These are phyloP conservation scores for Ceratocystis lukuohia DNA, from an alignment of 2,329 filamentous ascomycete species.

Conservation along the genomic window DNA sequence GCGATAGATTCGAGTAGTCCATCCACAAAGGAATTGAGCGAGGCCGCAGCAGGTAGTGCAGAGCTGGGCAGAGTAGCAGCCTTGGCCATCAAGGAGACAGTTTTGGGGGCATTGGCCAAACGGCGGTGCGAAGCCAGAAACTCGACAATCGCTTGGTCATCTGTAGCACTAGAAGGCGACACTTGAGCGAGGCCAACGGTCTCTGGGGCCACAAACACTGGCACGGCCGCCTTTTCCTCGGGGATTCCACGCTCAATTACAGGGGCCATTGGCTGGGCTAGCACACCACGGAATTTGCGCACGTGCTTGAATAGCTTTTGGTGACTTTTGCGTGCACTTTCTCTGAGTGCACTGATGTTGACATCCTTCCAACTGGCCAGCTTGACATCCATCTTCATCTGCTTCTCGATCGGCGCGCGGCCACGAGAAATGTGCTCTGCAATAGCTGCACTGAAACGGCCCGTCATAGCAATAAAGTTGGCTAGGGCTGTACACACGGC, in stretches of 20 bases:
- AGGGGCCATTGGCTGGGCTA: conserved; percentile 60
- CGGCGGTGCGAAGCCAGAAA: conserved; percentile 39
- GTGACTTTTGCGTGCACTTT: conserved; percentile 83
- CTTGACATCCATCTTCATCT: conserved; percentile 84
- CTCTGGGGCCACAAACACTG: conserved; percentile 20
- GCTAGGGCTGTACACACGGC: conserved; percentile 50
- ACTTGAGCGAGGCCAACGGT: conserved; percentile 9
- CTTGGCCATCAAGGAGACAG: conserved; percentile 60
- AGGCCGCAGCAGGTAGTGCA: conserved; percentile 41
- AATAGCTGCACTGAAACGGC: conserved; percentile 54
- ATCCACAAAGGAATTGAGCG: conserved; percentile 54
- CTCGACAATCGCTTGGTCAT: neutral
- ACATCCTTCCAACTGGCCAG: conserved; percentile 97
- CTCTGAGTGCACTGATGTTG: conserved; percentile 76
- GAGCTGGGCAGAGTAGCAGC: conserved; percentile 41
- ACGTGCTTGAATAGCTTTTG: conserved; percentile 84
- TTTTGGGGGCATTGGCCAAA: conserved; percentile 56
- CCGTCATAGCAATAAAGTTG: conserved; percentile 67
- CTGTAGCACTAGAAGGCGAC: conserved; percentile 6
- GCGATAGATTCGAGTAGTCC: conserved; percentile 46
- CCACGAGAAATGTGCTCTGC: conserved; percentile 52
- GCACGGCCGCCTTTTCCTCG: conserved; percentile 29
- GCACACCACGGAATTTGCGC: conserved; percentile 69
- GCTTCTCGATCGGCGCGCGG: conserved; percentile 68
- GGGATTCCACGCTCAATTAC: conserved; percentile 49